phyloP scores from a whole-genome alignment of 495 filamentous ascomycete species.

The Cercophora sp. region DNA sequence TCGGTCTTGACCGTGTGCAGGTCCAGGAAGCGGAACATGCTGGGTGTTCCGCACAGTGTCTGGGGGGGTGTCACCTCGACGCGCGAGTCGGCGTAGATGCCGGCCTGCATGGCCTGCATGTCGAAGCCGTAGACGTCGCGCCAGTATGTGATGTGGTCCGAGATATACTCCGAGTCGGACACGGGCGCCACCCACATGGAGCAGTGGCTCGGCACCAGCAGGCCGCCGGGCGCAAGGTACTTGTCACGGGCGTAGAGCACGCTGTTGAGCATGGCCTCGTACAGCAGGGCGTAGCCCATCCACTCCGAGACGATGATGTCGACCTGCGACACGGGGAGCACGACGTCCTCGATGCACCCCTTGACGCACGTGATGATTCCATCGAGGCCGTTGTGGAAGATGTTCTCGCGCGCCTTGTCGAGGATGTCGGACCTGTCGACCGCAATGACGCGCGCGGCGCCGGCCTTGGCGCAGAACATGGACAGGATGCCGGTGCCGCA shows the following conservation, averaged over 20 bases:
- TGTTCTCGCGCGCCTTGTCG: conserved; percentile 87
- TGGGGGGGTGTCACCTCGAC: conserved; percentile 77
- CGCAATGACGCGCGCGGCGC: conserved; percentile 89
- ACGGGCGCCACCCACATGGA: conserved; percentile 87
- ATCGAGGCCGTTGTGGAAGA: conserved; percentile 77
- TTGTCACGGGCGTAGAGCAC: conserved; percentile 91
- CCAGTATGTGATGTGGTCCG: conserved; percentile 93
- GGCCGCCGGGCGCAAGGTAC: conserved; percentile 78
- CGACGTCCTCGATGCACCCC: conserved; percentile 95
- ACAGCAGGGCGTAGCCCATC: conserved; percentile 99
- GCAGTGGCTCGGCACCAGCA: conserved; percentile 88
- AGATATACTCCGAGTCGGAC: conserved; percentile 81
- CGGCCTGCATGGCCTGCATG: conserved; percentile 82
- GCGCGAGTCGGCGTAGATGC: conserved; percentile 77
- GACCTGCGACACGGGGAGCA: conserved; percentile 81
- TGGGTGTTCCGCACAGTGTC: conserved; percentile 72
- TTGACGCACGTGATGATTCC: conserved; percentile 84
- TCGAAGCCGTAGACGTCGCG: conserved; percentile 98
- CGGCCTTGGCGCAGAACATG: conserved; percentile 95
- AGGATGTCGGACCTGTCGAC: conserved; percentile 98
- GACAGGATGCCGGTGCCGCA: conserved; percentile 78
- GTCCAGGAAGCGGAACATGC: conserved; percentile 70
- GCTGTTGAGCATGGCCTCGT: conserved; percentile 97
- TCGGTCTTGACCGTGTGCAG: conserved; percentile 70
- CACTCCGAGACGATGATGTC: conserved; percentile 99